phyloP scores from a whole-genome alignment of 2,329 filamentous ascomycete genomes.

The Rutstroemia sp. region DNA sequence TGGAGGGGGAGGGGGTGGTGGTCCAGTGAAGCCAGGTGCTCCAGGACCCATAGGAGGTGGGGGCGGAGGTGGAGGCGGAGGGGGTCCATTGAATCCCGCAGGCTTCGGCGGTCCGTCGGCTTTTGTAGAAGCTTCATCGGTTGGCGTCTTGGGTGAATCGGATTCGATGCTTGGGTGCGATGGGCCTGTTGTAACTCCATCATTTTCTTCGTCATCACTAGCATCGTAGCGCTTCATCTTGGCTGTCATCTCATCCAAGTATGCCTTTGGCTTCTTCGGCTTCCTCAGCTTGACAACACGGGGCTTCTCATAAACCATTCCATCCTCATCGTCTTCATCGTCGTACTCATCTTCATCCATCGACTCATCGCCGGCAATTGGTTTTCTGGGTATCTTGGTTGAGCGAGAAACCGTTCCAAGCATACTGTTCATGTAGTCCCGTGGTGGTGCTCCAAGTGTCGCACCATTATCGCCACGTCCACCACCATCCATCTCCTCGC shows the following conservation, averaged over 20 bases:
- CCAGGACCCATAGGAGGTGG: conserved; percentile 32
- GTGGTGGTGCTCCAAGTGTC: conserved; percentile 38
- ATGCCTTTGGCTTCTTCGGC: conserved; percentile 53
- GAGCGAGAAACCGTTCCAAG: conserved; percentile 64
- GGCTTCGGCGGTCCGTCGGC: conserved; percentile 27
- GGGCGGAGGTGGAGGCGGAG: conserved; percentile 33
- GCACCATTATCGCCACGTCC: conserved; percentile 32
- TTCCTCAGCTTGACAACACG: conserved; percentile 71
- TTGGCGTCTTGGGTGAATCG: conserved; percentile 49
- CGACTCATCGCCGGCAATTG: conserved; percentile 34
- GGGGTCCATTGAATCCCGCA: conserved; percentile 28
- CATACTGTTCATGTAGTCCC: conserved; percentile 63
- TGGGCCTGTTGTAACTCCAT: conserved; percentile 65
- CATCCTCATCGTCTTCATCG: conserved; percentile 42
- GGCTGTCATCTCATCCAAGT: conserved; percentile 62
- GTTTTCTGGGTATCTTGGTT: conserved; percentile 49
- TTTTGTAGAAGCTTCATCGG: conserved; percentile 24
- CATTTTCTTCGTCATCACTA: conserved; percentile 39
- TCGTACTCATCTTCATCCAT: conserved; percentile 23
- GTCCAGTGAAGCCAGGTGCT: conserved; percentile 20
- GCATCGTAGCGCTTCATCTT: conserved; percentile 68
- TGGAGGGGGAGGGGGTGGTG: conserved; percentile 34
- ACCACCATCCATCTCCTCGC: conserved; percentile 85
- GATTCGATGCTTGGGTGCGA: conserved; percentile 70
- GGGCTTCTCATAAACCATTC: conserved; percentile 59